Conservation (phyloP, 129 eudicot genomes). For the Tanacetum coccineum region DNA sequence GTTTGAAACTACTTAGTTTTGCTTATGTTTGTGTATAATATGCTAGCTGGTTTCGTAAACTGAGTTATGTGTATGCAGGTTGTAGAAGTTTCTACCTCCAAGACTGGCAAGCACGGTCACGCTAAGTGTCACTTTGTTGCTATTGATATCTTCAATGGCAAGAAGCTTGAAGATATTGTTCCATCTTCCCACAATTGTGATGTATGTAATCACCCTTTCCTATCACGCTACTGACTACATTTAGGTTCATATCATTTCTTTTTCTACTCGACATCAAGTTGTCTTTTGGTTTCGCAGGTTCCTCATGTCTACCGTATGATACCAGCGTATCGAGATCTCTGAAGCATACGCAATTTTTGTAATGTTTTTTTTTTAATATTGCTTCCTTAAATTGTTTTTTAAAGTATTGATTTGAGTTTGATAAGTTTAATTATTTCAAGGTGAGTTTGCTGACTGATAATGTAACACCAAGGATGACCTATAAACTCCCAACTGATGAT, state of each 20-base stretch:
- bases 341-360: neutral
- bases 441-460: neutral
- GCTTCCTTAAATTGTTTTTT: neutral
- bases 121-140: conserved; percentile 81
- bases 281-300: neutral
- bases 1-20: no score
- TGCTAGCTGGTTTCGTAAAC: no score
- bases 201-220: no score
- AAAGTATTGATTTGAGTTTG: neutral
- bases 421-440: neutral
- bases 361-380: neutral
- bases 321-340: neutral
- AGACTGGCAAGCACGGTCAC: conserved; percentile 78
- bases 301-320: neutral
- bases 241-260: no score
- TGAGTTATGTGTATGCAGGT: neutral
- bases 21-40: no score
- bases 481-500: conserved; percentile 18
- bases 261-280: no score
- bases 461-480: conserved; percentile 2
- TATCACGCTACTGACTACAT: no score
- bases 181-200: no score
- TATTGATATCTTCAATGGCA: conserved; percentile 43
- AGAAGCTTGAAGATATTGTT: no score
- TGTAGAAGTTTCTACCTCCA: conserved; percentile 72